Evolutionary conservation across 495 filamentous ascomycete genomes (phyloP).

Genomic region (Mycothermus thermophilus): DNA sequence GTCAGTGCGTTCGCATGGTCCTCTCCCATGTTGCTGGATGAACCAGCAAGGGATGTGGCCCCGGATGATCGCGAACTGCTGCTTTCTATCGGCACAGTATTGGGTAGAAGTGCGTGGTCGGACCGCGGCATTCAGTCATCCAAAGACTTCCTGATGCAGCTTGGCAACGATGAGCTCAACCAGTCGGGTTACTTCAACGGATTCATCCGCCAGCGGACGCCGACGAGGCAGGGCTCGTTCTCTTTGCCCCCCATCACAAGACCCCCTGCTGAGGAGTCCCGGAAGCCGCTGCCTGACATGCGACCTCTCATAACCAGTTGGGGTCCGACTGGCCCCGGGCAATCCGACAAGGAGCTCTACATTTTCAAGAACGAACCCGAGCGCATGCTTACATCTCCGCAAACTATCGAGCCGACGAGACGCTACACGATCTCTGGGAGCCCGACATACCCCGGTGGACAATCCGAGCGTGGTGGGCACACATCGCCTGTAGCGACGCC

Average conservation of each 20-base stretch:
- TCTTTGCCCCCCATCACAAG: slow-evolving; percentile 20
- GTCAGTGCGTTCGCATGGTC: slow-evolving; percentile 31
- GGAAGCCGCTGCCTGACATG: slow-evolving; percentile 31
- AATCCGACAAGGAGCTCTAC: slow-evolving; percentile 17
- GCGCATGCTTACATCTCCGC: slow-evolving; percentile 18
- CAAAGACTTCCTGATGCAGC: slow-evolving; percentile 30
- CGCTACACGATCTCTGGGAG: slow-evolving; percentile 37
- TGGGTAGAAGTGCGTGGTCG: slow-evolving; percentile 30
- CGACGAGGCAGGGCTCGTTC: slow-evolving; percentile 14
- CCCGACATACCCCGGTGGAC: slow-evolving; percentile 29
- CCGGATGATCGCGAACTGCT: slow-evolving; percentile 25
- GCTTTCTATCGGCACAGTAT: slow-evolving; percentile 15
- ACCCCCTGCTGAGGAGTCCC: slow-evolving; percentile 20
- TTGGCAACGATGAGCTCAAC: slow-evolving; percentile 31
- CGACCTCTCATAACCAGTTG: slow-evolving; percentile 27
- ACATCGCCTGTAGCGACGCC: slow-evolving; percentile 28
- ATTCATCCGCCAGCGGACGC: slow-evolving; percentile 31
- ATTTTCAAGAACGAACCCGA: slow-evolving; percentile 22
- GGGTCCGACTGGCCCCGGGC: slow-evolving; percentile 10
- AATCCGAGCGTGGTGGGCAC: too few species aligned
- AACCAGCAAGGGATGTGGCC: slow-evolving; percentile 19
- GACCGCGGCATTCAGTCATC: slow-evolving; percentile 28
- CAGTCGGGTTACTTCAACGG: slow-evolving; percentile 29
- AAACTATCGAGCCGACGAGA: slow-evolving; percentile 22
- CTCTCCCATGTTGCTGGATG: slow-evolving; percentile 30